Conservation (phyloP, 129 eudicot genomes). For the Kitagawia praeruptora region DNA sequence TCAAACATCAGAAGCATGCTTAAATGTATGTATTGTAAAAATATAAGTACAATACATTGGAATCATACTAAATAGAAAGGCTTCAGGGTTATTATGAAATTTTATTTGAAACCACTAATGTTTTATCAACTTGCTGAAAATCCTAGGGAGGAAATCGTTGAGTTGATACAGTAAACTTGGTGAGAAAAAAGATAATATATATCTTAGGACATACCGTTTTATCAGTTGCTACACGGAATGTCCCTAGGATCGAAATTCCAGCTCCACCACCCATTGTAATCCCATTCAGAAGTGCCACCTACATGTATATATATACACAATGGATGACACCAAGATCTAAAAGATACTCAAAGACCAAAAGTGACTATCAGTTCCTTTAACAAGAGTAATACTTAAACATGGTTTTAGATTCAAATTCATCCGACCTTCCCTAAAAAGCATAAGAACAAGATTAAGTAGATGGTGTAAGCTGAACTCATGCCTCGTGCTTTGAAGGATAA, state of each 20-base stretch:
- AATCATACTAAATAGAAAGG: neutral
- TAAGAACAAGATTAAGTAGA: neutral
- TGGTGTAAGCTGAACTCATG: neutral
- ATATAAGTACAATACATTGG: neutral
- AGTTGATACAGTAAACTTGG: neutral
- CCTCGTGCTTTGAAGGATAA: neutral
- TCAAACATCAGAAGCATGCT: neutral
- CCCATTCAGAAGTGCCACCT: slow-evolving; percentile 89
- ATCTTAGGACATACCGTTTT: slow-evolving; percentile 49
- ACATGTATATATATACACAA: slow-evolving; percentile 9
- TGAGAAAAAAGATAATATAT: neutral
- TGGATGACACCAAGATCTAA: neutral
- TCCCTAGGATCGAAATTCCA: slow-evolving; percentile 79
- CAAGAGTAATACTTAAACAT: neutral
- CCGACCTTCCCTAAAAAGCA: neutral
- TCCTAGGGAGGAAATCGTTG: neutral
- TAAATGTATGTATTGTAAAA: neutral
- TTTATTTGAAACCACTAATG: neutral
- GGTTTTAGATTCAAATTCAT: neutral
- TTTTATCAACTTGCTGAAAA: neutral
- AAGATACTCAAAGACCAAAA: neutral
- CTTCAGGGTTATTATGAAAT: neutral
- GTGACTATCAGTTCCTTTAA: neutral
- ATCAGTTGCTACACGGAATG: slow-evolving; percentile 87
- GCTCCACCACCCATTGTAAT: slow-evolving; percentile 96